phyloP scores from a whole-genome alignment of 2,329 filamentous ascomycete species.

The Fusarium denticulatum region DNA sequence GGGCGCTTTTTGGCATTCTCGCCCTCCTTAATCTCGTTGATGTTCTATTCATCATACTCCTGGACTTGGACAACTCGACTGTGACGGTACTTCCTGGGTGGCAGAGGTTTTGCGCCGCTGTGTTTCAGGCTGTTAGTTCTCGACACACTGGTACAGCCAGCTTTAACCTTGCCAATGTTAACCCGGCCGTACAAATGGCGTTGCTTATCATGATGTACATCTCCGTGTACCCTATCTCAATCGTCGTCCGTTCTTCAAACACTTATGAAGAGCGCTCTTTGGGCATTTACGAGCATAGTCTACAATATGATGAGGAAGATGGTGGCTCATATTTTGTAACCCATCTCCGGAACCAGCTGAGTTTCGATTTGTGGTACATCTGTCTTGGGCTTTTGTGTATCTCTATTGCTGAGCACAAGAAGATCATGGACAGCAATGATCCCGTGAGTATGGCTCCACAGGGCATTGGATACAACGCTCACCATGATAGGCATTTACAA shows the following conservation, averaged over 20 bases:
- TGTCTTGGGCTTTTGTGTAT: conserved; percentile 52
- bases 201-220: conserved; percentile 75
- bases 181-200: conserved; percentile 65
- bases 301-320: conserved; percentile 43
- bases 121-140: conserved; percentile 66
- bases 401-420: conserved; percentile 45
- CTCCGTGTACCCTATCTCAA: conserved; percentile 68
- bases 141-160: conserved; percentile 60
- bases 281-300: conserved; percentile 60
- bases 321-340: conserved; percentile 45
- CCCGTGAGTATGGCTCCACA: conserved; percentile 25
- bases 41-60: conserved; percentile 62
- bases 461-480: not conserved
- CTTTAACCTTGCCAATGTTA: conserved; percentile 60
- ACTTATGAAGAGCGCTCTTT: conserved; percentile 70
- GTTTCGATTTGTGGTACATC: conserved; percentile 55
- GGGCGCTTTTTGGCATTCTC: conserved; percentile 63
- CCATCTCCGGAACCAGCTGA: conserved; percentile 52
- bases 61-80: conserved; percentile 62
- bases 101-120: conserved; percentile 62
- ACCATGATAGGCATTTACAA: conserved; percentile 39
- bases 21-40: conserved; percentile 64
- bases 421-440: conserved; percentile 40
- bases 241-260: conserved; percentile 68
- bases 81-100: conserved; percentile 57